Conservation (phyloP, 1,284 basidiomycete species). For the Cutaneotrichosporon sp. region DNA sequence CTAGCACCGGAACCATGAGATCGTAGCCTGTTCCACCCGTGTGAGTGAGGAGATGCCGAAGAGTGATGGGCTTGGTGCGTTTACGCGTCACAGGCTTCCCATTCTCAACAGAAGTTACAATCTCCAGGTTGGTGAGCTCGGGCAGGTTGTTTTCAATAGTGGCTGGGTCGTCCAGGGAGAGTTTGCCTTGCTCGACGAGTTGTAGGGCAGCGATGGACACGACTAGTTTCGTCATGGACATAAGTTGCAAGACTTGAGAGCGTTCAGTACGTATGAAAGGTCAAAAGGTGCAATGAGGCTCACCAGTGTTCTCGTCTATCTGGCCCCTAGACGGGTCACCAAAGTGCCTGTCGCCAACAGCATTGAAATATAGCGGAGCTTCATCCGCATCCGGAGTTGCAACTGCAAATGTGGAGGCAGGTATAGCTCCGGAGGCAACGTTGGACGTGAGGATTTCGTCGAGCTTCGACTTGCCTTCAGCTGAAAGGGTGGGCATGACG, state of each 20-base stretch:
- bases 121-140: slow-evolving; percentile 27
- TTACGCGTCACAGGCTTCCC: slow-evolving; percentile 21
- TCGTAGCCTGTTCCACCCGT: slow-evolving; percentile 16
- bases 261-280: too few species aligned
- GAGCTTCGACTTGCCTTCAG: slow-evolving; percentile 21
- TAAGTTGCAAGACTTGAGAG: slow-evolving; percentile 29
- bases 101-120: slow-evolving; percentile 30
- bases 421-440: slow-evolving; percentile 21
- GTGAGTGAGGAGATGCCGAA: slow-evolving; percentile 38
- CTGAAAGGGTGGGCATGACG: slow-evolving; percentile 5
- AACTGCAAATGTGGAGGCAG: slow-evolving; percentile 31
- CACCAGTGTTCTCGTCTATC: slow-evolving; percentile 34
- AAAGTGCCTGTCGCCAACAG: slow-evolving; percentile 27
- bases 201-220: slow-evolving; percentile 8
- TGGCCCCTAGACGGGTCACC: slow-evolving; percentile 24
- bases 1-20: slow-evolving; percentile 9
- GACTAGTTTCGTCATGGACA: slow-evolving; percentile 40
- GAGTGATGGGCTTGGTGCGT: slow-evolving; percentile 29
- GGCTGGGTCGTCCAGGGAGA: slow-evolving; percentile 25
- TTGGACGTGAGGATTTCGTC: slow-evolving; percentile 22
- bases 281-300: slow-evolving; percentile 1
- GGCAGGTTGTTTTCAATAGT: slow-evolving; percentile 30
- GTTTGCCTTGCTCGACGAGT: slow-evolving; percentile 16
- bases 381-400: slow-evolving; percentile 17
- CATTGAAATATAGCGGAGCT: slow-evolving; percentile 25